phyloP scores from a whole-genome alignment of 108 stramenopile genomes.

The Skeletonema grethae region DNA sequence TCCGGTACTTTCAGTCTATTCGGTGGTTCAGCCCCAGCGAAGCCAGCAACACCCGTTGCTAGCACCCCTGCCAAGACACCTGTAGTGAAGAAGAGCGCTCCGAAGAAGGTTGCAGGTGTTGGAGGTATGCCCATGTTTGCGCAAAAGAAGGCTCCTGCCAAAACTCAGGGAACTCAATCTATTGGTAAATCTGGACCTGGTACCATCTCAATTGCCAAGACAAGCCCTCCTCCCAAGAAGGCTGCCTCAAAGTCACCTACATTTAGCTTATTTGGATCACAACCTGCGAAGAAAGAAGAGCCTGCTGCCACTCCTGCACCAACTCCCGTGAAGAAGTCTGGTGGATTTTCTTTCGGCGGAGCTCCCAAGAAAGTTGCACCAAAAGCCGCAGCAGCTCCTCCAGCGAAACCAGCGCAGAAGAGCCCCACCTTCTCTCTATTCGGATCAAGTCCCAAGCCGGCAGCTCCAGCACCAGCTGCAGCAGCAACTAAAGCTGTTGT shows the following conservation, averaged over 20 bases:
- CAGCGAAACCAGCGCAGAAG: slow-evolving; percentile 10
- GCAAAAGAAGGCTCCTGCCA: slow-evolving; percentile 14
- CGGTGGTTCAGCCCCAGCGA: slow-evolving; percentile 34
- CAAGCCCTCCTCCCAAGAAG: slow-evolving; percentile 14
- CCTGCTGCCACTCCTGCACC: slow-evolving; percentile 39
- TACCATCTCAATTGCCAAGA: slow-evolving; percentile 31
- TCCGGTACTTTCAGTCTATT: slow-evolving; percentile 56
- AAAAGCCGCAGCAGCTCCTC: background rate
- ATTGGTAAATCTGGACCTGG: slow-evolving; percentile 23
- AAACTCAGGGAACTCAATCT: slow-evolving; percentile 13
- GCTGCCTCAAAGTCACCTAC: slow-evolving; percentile 34
- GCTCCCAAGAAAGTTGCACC: slow-evolving; percentile 33
- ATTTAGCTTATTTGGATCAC: slow-evolving; percentile 42
- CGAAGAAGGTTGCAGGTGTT: slow-evolving; percentile 22
- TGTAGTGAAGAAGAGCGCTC: slow-evolving; percentile 31
- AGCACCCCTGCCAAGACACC: slow-evolving; percentile 23
- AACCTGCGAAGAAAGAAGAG: slow-evolving; percentile 17
- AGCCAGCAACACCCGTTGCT: slow-evolving; percentile 7
- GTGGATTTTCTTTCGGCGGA: slow-evolving; percentile 21
- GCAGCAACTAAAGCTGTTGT: background rate
- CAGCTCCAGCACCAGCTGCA: slow-evolving; percentile 11
- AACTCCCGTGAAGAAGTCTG: slow-evolving; percentile 28
- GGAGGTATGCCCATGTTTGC: slow-evolving; percentile 27
- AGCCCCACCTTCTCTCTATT: slow-evolving; percentile 34
- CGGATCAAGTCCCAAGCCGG: slow-evolving; percentile 22